Percentiles rank a stretch among this genome's conserved stretches.
These are phyloP conservation scores for Kalaharituber pfeilii DNA, from an alignment of 2,329 filamentous ascomycete species.

Conservation along the genomic window DNA sequence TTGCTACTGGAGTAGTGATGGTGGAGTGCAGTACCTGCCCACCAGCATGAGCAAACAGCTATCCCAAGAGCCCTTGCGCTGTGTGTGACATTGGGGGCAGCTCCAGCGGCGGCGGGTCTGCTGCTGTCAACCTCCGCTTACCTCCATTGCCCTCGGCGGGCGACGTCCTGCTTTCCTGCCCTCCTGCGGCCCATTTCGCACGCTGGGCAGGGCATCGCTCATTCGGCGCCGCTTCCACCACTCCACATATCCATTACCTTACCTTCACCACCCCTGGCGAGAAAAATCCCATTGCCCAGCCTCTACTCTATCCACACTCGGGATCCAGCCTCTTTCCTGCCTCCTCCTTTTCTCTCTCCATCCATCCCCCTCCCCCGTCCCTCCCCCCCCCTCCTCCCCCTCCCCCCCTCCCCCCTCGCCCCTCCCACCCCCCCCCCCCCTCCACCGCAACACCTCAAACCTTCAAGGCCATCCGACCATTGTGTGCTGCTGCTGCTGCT, in stretches of 20 bases:
- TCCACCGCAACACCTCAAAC: constrained; percentile 20
- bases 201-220: no score
- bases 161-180: not conserved
- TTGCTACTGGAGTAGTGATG: no score
- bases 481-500: not conserved
- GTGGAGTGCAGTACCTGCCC: no score
- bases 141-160: not conserved
- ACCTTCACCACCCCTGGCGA: not conserved
- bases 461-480: not conserved
- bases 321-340: constrained; percentile 9
- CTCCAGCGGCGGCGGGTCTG: no score
- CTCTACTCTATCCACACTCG: constrained; percentile 8
- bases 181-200: not conserved
- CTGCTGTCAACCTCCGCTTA: no score
- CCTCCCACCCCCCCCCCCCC: constrained; percentile 21
- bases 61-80: no score
- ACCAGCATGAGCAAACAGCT: no score
- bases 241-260: not conserved
- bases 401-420: constrained; percentile 13
- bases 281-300: not conserved
- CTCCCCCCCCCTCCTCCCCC: constrained; percentile 11
- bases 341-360: constrained; percentile 15
- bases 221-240: no score
- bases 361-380: constrained; percentile 21
- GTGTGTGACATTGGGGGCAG: no score